Evolutionary conservation across 1,284 basidiomycete genomes (phyloP), one percentile per base, ranked within the genome.

Genomic region (Tilletia walkeri): DNA sequence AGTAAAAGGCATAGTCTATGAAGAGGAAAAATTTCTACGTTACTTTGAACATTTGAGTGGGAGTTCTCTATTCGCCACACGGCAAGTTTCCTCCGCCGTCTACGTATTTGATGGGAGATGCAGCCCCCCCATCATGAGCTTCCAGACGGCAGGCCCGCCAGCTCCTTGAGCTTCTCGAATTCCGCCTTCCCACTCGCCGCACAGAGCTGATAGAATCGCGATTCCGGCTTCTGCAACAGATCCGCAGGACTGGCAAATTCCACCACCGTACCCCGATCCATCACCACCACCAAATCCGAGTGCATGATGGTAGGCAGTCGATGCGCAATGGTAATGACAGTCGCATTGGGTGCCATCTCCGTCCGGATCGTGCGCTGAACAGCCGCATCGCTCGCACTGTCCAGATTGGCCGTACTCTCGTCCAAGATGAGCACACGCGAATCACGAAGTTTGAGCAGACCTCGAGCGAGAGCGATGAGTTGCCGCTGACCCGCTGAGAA

Each of bases 241-340:
- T 86, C 86, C n/a, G 84, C 84, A 0, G 92, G 92, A 65, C 86
- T 86, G 76, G 92, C 92, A 78, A 90, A 94, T 80, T 95, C 93
- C 2, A 89, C 86, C 68, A 96, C 92, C 2, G 87, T 87, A 6
- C 87, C 87, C 5, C 84, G 84, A 70, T 85, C 86, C 10, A 88
- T 82, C 2, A 88, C 87, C 3, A 87, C 78, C 45, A 89, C 88
- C 77, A 85, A 85, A 82, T 87, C 86, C 67, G 86, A 86, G 76
- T 87, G 86, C 75, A 86, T 85, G 70, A 90, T 88, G 2, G 89
- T 90, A 65, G 88, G 87, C 66, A 90, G 85, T 41, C 89, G 85
- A 82, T 90, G 90, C 1, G 90, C 89, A 70, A 90, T 89, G 12
- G 86, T 86, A 34, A 85, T 76, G 39, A 85, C 85, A 0, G 87